These are phyloP conservation scores for Cyclotella kingstonii DNA, from an alignment of 108 stramenopile genomes.

Conservation along the genomic window DNA sequence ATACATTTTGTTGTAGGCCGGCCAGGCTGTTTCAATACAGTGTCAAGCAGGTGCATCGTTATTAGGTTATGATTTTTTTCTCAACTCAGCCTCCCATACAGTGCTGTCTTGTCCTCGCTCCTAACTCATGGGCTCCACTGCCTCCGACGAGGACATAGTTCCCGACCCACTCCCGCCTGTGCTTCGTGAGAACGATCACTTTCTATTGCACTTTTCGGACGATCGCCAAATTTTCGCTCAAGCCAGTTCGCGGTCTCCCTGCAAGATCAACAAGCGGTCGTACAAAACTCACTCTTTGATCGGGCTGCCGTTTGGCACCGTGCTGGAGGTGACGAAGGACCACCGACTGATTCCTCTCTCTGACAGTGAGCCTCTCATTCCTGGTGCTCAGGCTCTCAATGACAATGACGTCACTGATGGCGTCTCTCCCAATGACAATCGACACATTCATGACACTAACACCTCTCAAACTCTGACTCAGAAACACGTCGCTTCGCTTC, in stretches of 20 bases:
- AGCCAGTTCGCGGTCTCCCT: conserved; percentile 42
- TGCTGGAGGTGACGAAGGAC: conserved; percentile 61
- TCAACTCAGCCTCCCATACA: too few species aligned
- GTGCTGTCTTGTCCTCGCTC: too few species aligned
- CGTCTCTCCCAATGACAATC: conserved; percentile 65
- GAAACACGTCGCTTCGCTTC: conserved; percentile 42
- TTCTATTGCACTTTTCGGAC: conserved; percentile 75
- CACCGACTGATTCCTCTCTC: conserved; percentile 51
- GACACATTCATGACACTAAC: conserved; percentile 76
- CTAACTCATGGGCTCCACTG: too few species aligned
- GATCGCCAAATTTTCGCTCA: conserved; percentile 71
- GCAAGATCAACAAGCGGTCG: conserved; percentile 78
- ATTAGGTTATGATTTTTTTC: too few species aligned
- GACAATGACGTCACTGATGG: conserved; percentile 18
- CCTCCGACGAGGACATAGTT: too few species aligned
- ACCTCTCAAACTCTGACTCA: conserved; percentile 58
- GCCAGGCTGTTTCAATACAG: too few species aligned
- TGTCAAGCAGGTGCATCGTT: too few species aligned
- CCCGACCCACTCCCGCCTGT: conserved; percentile 24
- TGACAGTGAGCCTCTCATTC: conserved; percentile 66
- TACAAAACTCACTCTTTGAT: conserved; percentile 65
- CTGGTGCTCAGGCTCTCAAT: conserved; percentile 6
- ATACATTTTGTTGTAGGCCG: too few species aligned
- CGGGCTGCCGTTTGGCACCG: conserved; percentile 78
- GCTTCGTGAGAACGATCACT: conserved; percentile 62